A percentile compares a stretch with the other conserved stretches of the same genome.
phyloP scores from a whole-genome alignment of 192 early-diverging fungal genomes.

The Podila clonocystis region DNA sequence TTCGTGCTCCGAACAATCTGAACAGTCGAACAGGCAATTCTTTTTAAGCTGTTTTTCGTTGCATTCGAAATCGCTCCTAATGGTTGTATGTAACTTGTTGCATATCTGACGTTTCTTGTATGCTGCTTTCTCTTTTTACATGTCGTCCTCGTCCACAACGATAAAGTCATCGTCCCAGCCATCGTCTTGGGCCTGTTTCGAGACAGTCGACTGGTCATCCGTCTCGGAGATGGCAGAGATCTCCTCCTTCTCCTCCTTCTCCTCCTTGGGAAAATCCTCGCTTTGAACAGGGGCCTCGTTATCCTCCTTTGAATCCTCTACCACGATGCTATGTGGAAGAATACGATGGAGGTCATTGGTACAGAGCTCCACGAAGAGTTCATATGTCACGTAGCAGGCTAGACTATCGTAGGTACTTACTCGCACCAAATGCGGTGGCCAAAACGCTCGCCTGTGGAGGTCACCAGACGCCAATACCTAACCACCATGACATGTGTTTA shows the following conservation, averaged over 20 bases:
- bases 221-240: background rate
- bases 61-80: background rate
- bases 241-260: background rate
- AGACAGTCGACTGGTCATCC: background rate
- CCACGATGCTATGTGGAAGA: conserved; percentile 9
- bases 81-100: no score
- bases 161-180: conserved; percentile 42
- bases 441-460: conserved; percentile 68
- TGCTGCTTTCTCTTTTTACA: background rate
- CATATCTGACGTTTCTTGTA: background rate
- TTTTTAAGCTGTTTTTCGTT: no score
- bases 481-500: background rate
- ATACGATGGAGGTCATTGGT: background rate
- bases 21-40: no score
- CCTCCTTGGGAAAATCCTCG: background rate
- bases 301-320: conserved; percentile 7
- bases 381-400: background rate
- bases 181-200: background rate
- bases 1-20: no score
- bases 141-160: conserved; percentile 40
- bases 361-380: background rate
- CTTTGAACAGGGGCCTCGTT: background rate
- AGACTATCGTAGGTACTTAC: conserved; percentile 10
- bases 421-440: conserved; percentile 76
- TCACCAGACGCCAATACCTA: conserved; percentile 67